Percentiles rank a stretch among this genome's conserved stretches.
phyloP scores from a whole-genome alignment of 2,329 filamentous ascomycete genomes.

The Alternaria incomplexa region DNA sequence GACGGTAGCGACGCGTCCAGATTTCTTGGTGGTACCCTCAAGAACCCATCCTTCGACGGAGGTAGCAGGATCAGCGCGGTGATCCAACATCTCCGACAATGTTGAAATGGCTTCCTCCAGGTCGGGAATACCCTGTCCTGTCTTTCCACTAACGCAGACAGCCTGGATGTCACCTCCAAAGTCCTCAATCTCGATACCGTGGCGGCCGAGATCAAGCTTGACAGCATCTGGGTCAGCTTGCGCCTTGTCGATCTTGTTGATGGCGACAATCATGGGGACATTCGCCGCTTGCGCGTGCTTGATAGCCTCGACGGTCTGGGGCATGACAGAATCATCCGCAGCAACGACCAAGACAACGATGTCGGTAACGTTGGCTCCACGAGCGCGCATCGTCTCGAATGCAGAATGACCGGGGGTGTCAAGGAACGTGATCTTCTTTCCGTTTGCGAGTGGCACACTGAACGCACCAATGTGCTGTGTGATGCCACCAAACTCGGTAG shows the following conservation, averaged over 20 bases:
- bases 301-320: slow-evolving; percentile 93
- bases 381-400: slow-evolving; percentile 93
- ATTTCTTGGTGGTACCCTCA: slow-evolving; percentile 85
- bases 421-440: slow-evolving; percentile 92
- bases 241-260: slow-evolving; percentile 95
- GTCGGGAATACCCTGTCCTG: slow-evolving; percentile 86
- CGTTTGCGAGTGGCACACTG: slow-evolving; percentile 80
- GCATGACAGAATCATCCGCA: slow-evolving; percentile 96
- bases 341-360: slow-evolving; percentile 96
- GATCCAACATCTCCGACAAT: slow-evolving; percentile 87
- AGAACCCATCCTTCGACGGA: slow-evolving; percentile 91
- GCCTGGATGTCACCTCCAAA: slow-evolving; percentile 94
- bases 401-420: slow-evolving; percentile 97
- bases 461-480: slow-evolving; percentile 99
- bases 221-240: slow-evolving; percentile 81
- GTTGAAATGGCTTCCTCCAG: slow-evolving; percentile 90
- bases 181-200: slow-evolving; percentile 92
- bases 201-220: slow-evolving; percentile 81
- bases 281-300: slow-evolving; percentile 87
- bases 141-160: slow-evolving; percentile 90
- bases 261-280: slow-evolving; percentile 95
- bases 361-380: slow-evolving; percentile 94
- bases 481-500: slow-evolving; percentile 92
- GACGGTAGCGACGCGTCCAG: slow-evolving; percentile 85
- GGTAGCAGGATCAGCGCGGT: slow-evolving; percentile 78